Evolutionary conservation across 768 basidiomycete species (phyloP).

Genomic region (Suillus placidus): DNA sequence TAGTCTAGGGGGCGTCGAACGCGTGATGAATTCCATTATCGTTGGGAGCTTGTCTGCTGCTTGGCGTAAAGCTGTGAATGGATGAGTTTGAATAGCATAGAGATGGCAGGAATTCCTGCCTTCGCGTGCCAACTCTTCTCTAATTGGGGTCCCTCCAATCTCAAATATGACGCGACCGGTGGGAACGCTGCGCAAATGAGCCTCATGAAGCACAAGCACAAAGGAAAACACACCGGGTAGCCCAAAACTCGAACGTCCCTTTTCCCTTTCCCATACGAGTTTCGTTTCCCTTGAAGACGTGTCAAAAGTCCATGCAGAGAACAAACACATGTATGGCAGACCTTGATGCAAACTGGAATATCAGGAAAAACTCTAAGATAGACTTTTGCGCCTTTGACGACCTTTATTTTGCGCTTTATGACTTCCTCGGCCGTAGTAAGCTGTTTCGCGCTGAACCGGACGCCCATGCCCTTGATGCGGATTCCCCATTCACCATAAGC

Average conservation of each 20-base stretch:
- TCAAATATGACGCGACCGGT: slow-evolving; percentile 92
- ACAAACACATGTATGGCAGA: slow-evolving; percentile 32
- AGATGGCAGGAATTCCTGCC: slow-evolving; percentile 49
- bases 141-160: slow-evolving; percentile 86
- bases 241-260: slow-evolving; percentile 97
- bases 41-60: slow-evolving; percentile 89
- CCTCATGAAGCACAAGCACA: background rate
- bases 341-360: slow-evolving; percentile 97
- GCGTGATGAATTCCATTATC: slow-evolving; percentile 82
- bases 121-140: slow-evolving; percentile 91
- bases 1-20: slow-evolving; percentile 68
- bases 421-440: slow-evolving; percentile 85
- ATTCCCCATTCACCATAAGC: slow-evolving; percentile 93
- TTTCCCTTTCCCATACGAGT: slow-evolving; percentile 99
- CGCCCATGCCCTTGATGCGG: slow-evolving; percentile 80
- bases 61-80: slow-evolving; percentile 71
- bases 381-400: slow-evolving; percentile 76
- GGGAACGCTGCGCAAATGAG: slow-evolving; percentile 61
- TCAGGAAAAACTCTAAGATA: slow-evolving; percentile 74
- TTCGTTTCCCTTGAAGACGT: slow-evolving; percentile 77
- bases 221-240: slow-evolving; percentile 66
- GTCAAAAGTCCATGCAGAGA: background rate
- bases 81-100: slow-evolving; percentile 6
- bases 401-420: slow-evolving; percentile 86
- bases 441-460: slow-evolving; percentile 81